phyloP scores from a whole-genome alignment of 768 basidiomycete species.

The Pleurotus pulmonarius region DNA sequence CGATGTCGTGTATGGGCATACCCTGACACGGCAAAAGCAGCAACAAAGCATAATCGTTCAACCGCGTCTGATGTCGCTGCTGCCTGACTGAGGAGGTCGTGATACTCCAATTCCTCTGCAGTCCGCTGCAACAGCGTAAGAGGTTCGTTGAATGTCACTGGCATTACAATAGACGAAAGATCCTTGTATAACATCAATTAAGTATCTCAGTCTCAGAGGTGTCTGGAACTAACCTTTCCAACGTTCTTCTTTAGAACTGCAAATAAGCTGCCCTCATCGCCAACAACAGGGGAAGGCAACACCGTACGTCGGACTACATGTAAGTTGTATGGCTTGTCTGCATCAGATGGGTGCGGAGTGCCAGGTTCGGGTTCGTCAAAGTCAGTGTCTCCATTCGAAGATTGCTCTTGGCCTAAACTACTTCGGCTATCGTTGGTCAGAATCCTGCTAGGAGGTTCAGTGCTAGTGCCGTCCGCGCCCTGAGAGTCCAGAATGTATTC shows the following conservation, averaged over 20 bases:
- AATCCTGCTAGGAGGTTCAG: slow-evolving; percentile 34
- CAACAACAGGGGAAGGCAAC: slow-evolving; percentile 56
- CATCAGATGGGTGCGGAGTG: slow-evolving; percentile 8
- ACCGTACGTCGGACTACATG: slow-evolving; percentile 47
- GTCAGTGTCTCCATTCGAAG: slow-evolving; percentile 54
- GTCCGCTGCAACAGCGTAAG: slow-evolving; percentile 76
- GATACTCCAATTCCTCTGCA: slow-evolving; percentile 85
- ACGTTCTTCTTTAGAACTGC: slow-evolving; percentile 84
- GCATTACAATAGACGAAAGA: slow-evolving; percentile 75
- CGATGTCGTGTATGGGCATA: slow-evolving; percentile 81
- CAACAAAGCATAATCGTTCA: slow-evolving; percentile 70
- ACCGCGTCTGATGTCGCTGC: slow-evolving; percentile 52
- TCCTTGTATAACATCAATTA: slow-evolving; percentile 42
- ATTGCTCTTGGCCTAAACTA: slow-evolving; percentile 33
- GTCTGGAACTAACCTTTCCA: slow-evolving; percentile 56
- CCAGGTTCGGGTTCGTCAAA: slow-evolving; percentile 32
- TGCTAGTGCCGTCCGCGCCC: slow-evolving; percentile 28
- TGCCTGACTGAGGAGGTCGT: slow-evolving; percentile 64
- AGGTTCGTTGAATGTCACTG: slow-evolving; percentile 91
- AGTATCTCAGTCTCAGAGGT: background rate
- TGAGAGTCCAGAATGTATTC: slow-evolving; percentile 64
- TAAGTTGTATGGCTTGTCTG: slow-evolving; percentile 1
- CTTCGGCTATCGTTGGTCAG: slow-evolving; percentile 36
- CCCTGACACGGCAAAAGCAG: slow-evolving; percentile 81
- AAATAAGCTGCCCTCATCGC: slow-evolving; percentile 82